Evolutionary conservation across 805 yeast genomes (phyloP).

Genomic region (Hanseniaspora valbyensis): DNA sequence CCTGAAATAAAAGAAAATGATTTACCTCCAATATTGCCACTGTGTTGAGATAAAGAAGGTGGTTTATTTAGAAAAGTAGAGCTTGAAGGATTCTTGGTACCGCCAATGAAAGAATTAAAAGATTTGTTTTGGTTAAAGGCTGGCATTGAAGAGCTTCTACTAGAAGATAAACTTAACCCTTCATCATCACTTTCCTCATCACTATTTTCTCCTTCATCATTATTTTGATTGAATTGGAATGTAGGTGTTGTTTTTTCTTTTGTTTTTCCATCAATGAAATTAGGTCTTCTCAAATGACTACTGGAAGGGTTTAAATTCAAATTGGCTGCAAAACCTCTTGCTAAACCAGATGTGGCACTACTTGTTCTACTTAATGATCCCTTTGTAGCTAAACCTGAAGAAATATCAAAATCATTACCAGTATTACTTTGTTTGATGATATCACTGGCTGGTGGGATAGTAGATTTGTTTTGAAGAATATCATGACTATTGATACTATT

Average conservation of each 20-base stretch:
- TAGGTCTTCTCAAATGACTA: background rate
- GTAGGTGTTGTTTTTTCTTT: background rate
- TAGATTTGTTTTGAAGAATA: background rate
- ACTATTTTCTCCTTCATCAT: conserved; percentile 17
- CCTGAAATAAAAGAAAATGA: background rate
- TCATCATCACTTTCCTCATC: conserved; percentile 17
- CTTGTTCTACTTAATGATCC: background rate
- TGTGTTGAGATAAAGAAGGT: background rate
- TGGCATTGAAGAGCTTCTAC: background rate
- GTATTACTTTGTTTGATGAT: background rate
- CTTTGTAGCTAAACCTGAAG: background rate
- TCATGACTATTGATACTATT: too few species aligned
- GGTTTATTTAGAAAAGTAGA: background rate
- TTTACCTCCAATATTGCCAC: background rate
- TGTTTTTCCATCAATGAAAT: background rate
- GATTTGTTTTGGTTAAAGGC: background rate
- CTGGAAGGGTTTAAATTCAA: conserved; percentile 1
- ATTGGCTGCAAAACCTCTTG: conserved; percentile 9
- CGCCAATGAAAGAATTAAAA: background rate
- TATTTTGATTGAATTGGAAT: conserved; percentile 18
- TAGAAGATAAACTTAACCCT: background rate
- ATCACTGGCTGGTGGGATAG: background rate
- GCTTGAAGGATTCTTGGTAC: background rate
- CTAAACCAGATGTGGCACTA: conserved; percentile 11
- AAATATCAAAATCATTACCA: background rate